Base-by-base conservation (phyloP, 192 early-diverging fungal genomes). In the Backusella tarrabulga region DNA sequence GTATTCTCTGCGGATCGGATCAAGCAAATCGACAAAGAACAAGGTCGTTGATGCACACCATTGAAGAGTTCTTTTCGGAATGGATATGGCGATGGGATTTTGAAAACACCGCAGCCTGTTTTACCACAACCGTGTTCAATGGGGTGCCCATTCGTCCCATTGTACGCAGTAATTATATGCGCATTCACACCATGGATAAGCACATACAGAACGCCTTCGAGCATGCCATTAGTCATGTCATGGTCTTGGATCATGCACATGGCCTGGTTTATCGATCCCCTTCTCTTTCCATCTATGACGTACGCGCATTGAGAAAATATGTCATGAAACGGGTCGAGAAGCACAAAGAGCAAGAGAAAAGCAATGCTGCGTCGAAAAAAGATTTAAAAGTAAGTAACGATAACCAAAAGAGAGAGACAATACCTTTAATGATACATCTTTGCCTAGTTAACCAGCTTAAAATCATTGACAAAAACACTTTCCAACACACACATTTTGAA, bases 11-110 rank as follows among this genome's bases (percentile, higher is more conserved):
- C 77, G 60, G 60, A 42, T 42, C n/a, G 34, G 12, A 73, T 41
- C 72, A 79, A 52, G 75, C 74, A 9, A 84, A 76, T 42, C 73
- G 80, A 71, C 82, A 83, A 68, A 52, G 60, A 9, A 81, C 67
- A 41, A 40, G 83, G 6, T 36, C 60, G 15, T 32, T 84, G 21
- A 84, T 80, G 76, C 52, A 81, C 63, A 70, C 72, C 23, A 78
- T 90, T 44, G 87, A 88, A 79, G 89, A 90, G 68, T 90, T 90
- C 73, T 90, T 88, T 56, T 84, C 83, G 2, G 76, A 83, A n/a
- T 90, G 89, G 89, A 87, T 90, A 42, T 83, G 83, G 76, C 76
- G 86, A 29, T 88, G 87, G 89, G 84, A 90, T 69, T 90, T 88
- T 81, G 86, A 87, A 67, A 74, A 77, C 32, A 19, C 81, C 17